Evolutionary conservation across 2,329 filamentous ascomycete genomes (phyloP).

Genomic region (Xylaria polymorpha): DNA sequence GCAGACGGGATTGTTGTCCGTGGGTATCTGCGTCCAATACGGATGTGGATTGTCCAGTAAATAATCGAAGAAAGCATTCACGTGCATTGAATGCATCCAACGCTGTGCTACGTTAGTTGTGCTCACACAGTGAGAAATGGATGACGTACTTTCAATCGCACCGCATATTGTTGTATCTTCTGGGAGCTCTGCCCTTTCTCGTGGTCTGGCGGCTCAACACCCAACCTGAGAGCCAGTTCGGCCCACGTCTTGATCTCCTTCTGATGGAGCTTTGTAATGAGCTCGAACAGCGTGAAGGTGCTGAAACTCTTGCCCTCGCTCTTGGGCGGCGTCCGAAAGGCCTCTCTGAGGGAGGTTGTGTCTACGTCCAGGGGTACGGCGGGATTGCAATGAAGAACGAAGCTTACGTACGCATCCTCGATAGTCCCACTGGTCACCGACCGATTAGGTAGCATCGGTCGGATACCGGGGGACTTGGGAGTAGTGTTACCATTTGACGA

Average conservation of each 20-base stretch:
- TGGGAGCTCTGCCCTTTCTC: slow-evolving; percentile 90
- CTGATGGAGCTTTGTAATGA: slow-evolving; percentile 80
- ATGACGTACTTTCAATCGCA: slow-evolving; percentile 79
- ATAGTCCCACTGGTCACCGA: slow-evolving; percentile 77
- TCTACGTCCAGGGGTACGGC: slow-evolving; percentile 77
- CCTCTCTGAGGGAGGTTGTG: slow-evolving; percentile 76
- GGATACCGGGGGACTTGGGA: slow-evolving; percentile 44
- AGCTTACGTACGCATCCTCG: slow-evolving; percentile 83
- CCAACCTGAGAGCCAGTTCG: slow-evolving; percentile 85
- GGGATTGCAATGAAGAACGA: slow-evolving; percentile 93
- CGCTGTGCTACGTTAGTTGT: slow-evolving; percentile 63
- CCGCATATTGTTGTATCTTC: slow-evolving; percentile 94
- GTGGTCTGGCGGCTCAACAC: slow-evolving; percentile 84
- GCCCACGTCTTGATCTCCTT: slow-evolving; percentile 95
- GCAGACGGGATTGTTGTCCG: slow-evolving; percentile 69
- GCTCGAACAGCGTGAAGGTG: slow-evolving; percentile 78
- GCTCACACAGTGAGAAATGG: slow-evolving; percentile 16
- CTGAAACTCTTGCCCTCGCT: slow-evolving; percentile 90
- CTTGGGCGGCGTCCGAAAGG: slow-evolving; percentile 82
- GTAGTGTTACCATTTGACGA: slow-evolving; percentile 47
- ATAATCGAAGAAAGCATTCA: slow-evolving; percentile 95
- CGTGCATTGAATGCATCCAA: slow-evolving; percentile 97
- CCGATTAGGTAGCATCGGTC: slow-evolving; percentile 68
- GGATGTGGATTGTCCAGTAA: slow-evolving; percentile 79
- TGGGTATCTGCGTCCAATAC: slow-evolving; percentile 83